These are phyloP conservation scores for Pleodorina starrii DNA, from an alignment of 139 green algal species.

Conservation along the genomic window DNA sequence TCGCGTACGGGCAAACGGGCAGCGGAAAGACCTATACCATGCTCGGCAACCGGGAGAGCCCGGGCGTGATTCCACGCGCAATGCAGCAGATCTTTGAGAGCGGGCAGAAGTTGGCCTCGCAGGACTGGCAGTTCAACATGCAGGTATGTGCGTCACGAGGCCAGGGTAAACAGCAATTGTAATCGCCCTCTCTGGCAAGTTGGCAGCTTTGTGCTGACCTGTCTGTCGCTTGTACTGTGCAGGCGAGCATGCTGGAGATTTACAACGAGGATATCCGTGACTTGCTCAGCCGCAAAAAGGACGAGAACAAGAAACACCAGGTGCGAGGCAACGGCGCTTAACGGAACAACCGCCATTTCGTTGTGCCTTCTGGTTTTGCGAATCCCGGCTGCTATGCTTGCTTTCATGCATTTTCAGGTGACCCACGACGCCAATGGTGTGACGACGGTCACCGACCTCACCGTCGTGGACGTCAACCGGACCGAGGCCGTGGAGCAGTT, in stretches of 20 bases:
- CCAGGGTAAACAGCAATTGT: neutral
- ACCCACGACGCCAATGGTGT: slow-evolving; percentile 71
- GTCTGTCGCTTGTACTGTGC: no score
- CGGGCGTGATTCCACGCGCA: slow-evolving; percentile 89
- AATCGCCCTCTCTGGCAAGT: no score
- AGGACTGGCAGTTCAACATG: slow-evolving; percentile 94
- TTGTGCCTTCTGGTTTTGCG: no score
- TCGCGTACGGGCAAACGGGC: slow-evolving; percentile 92
- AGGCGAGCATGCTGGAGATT: slow-evolving; percentile 94
- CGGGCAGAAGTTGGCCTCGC: slow-evolving; percentile 67
- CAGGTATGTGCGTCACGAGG: slow-evolving; percentile 50
- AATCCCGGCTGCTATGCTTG: no score
- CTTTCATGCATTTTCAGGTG: slow-evolving; percentile 73
- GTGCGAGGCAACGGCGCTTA: slow-evolving; percentile 28
- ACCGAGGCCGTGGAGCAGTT: slow-evolving; percentile 64
- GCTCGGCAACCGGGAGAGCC: slow-evolving; percentile 76
- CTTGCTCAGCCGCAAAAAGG: slow-evolving; percentile 76
- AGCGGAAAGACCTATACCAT: slow-evolving; percentile 93
- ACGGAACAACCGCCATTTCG: no score
- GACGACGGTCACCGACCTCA: slow-evolving; percentile 79
- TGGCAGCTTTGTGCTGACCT: no score
- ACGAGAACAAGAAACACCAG: slow-evolving; percentile 74
- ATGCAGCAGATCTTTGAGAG: slow-evolving; percentile 77
- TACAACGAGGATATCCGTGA: slow-evolving; percentile 96
- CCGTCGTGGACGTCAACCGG: slow-evolving; percentile 73